phyloP scores from a whole-genome alignment of 208 protist genomes.

The Leishmania tarentolae region DNA sequence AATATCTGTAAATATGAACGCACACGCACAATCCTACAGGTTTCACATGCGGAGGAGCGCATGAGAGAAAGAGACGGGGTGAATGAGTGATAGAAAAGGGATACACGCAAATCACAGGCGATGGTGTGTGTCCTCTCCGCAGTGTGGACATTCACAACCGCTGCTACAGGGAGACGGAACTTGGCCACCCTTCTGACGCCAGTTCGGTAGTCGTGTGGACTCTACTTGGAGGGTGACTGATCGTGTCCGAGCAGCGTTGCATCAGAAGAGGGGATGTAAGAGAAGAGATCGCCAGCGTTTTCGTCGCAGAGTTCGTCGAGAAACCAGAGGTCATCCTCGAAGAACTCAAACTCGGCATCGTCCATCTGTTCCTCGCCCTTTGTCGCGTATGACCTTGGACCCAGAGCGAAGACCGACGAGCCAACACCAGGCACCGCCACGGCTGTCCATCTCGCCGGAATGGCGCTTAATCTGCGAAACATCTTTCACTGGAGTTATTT shows the following conservation, averaged over 20 bases:
- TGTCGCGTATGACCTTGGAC: conserved; percentile 17
- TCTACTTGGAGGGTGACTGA: conserved; percentile 11
- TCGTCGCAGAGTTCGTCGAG: conserved; percentile 80
- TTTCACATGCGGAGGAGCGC: not conserved
- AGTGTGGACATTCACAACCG: not conserved
- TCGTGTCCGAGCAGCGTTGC: conserved; percentile 34
- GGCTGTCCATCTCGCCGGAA: conserved; percentile 7
- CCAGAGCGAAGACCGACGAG: not conserved
- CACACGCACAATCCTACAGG: not conserved
- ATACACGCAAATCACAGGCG: not conserved
- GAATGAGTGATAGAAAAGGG: not conserved
- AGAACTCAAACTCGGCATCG: conserved; percentile 59
- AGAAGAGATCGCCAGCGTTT: conserved; percentile 52
- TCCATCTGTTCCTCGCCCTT: conserved; percentile 29
- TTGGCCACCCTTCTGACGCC: not conserved
- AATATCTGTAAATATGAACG: conserved; percentile 10
- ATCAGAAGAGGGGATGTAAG: conserved; percentile 75
- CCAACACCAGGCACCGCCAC: conserved; percentile 12
- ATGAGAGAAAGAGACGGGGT: not conserved
- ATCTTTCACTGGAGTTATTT: not conserved
- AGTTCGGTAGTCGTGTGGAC: not conserved
- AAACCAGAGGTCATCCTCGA: conserved; percentile 81
- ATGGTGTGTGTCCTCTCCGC: not conserved
- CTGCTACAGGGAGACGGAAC: not conserved
- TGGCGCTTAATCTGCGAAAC: conserved; percentile 9